phyloP scores from a whole-genome alignment of 306 rosid genomes.

The Hippophae tibetana region DNA sequence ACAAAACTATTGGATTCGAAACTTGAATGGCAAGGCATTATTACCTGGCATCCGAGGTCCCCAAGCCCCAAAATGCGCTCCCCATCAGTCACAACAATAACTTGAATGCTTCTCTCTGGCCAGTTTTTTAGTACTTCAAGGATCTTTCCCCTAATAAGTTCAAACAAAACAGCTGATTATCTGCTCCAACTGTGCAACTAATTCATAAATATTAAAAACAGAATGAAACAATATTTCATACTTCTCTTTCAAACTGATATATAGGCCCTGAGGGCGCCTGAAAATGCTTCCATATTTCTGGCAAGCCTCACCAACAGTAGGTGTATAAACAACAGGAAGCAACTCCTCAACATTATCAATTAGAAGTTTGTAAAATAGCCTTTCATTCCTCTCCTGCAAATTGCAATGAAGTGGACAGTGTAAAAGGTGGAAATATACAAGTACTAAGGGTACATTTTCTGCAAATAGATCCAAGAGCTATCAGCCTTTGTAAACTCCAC shows the following conservation, averaged over 20 bases:
- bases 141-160: slow-evolving; percentile 66
- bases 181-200: slow-evolving; percentile 15
- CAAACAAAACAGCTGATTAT: slow-evolving; percentile 16
- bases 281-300: slow-evolving; percentile 92
- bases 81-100: slow-evolving; percentile 92
- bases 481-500: too few relatives aligned
- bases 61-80: slow-evolving; percentile 98
- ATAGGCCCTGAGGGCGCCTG: slow-evolving; percentile 91
- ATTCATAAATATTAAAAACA: background rate
- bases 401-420: slow-evolving; percentile 10
- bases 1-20: background rate
- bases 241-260: slow-evolving; percentile 90
- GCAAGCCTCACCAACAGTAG: slow-evolving; percentile 96
- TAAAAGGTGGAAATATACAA: slow-evolving; percentile 2
- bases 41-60: slow-evolving; percentile 96
- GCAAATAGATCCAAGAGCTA: background rate
- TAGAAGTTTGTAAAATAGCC: slow-evolving; percentile 82
- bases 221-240: slow-evolving; percentile 14
- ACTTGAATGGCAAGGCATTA: background rate
- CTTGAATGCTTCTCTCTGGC: slow-evolving; percentile 84
- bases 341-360: slow-evolving; percentile 86
- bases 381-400: slow-evolving; percentile 83
- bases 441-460: background rate
- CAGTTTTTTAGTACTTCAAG: slow-evolving; percentile 86
- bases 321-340: slow-evolving; percentile 93